Percentiles rank a stretch among this genome's conserved stretches.
Evolutionary conservation across 2,329 filamentous ascomycete genomes (phyloP).

Genomic region (Didymella pinodella): DNA sequence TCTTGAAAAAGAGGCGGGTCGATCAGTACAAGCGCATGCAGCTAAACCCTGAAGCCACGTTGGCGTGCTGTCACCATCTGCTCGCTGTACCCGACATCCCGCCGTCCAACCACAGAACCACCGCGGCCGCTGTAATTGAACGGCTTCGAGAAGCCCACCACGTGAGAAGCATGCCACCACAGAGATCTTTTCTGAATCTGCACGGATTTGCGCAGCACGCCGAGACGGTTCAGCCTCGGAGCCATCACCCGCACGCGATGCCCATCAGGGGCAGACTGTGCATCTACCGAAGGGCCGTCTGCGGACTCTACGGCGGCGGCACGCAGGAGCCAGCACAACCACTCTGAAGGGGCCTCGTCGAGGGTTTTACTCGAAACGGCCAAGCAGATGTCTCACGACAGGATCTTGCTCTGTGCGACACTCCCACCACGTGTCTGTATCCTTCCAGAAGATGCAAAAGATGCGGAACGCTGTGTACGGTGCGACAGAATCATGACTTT

Average conservation of each 20-base stretch:
- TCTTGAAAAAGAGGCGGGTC: conserved; percentile 49
- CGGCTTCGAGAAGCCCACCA: conserved; percentile 37
- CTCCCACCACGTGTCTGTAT: conserved; percentile 29
- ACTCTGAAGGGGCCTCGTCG: conserved; percentile 11
- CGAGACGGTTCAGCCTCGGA: conserved; percentile 16
- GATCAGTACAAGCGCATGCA: conserved; percentile 52
- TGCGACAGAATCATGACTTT: neutral
- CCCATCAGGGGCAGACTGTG: conserved; percentile 27
- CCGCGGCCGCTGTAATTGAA: conserved; percentile 8
- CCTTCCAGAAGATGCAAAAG: conserved; percentile 11
- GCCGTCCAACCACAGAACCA: conserved; percentile 26
- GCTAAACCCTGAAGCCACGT: conserved; percentile 52
- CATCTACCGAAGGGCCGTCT: conserved; percentile 31
- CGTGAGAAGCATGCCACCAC: conserved; percentile 30
- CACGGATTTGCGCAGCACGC: conserved; percentile 19
- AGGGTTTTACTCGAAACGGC: conserved; percentile 6
- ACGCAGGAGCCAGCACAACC: conserved; percentile 12
- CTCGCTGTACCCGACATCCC: conserved; percentile 34
- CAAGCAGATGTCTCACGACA: conserved; percentile 17
- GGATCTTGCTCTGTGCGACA: conserved; percentile 26
- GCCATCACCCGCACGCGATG: conserved; percentile 18
- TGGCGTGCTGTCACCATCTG: conserved; percentile 42
- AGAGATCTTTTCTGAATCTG: conserved; percentile 14
- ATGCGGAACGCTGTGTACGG: neutral
- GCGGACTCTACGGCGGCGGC: conserved; percentile 23